phyloP scores from a whole-genome alignment of 2,329 filamentous ascomycete genomes.

The Colletotrichum sp. region DNA sequence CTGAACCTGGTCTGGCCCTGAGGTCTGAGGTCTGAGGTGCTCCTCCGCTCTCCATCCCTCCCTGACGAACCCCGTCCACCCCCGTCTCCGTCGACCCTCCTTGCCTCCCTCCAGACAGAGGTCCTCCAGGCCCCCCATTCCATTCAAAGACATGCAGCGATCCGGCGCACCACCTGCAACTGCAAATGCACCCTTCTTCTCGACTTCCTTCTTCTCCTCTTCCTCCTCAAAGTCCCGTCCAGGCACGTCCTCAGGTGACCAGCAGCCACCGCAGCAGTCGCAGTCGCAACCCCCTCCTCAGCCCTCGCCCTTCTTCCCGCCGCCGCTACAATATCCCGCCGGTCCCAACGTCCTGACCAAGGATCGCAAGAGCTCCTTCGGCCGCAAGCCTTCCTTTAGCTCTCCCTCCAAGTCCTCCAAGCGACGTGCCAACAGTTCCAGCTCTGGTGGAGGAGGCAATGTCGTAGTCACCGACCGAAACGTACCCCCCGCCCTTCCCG shows the following conservation, averaged over 20 bases:
- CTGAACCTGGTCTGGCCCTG: constrained; percentile 9
- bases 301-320: constrained; percentile 18
- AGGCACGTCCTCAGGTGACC: constrained; percentile 22
- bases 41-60: neutral
- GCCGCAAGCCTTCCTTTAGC: constrained; percentile 58
- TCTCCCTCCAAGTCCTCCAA: constrained; percentile 34
- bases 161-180: constrained; percentile 19
- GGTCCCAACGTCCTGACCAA: constrained; percentile 40
- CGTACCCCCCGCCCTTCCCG: constrained; percentile 57
- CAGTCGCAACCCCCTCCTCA: constrained; percentile 21
- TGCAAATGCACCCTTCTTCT: constrained; percentile 38
- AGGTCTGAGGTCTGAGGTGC: neutral
- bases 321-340: constrained; percentile 22
- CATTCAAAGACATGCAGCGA: constrained; percentile 22
- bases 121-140: neutral
- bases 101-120: neutral
- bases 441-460: constrained; percentile 43
- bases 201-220: constrained; percentile 40
- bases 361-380: constrained; percentile 58
- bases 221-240: constrained; percentile 30
- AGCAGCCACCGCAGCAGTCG: constrained; percentile 13
- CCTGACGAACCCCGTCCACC: constrained; percentile 1
- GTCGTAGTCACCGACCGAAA: constrained; percentile 49
- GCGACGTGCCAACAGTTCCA: constrained; percentile 47
- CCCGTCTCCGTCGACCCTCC: neutral